Percentiles rank a stretch among this genome's conserved stretches.
These are phyloP conservation scores for Pulicaria dysenterica DNA, from an alignment of 129 eudicot species.

Conservation along the genomic window DNA sequence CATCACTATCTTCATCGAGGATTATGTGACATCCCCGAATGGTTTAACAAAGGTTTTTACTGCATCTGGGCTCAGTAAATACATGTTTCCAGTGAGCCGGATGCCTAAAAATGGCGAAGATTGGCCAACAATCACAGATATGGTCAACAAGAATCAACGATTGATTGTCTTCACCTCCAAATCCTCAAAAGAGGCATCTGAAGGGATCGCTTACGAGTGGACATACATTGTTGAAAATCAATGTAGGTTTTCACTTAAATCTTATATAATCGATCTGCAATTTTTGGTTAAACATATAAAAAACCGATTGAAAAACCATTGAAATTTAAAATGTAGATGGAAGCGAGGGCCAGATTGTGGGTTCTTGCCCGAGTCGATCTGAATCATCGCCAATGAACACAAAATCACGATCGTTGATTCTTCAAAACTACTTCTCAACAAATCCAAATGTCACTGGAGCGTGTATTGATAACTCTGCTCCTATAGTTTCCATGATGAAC, in stretches of 20 bases:
- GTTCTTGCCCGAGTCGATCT: constrained; percentile 79
- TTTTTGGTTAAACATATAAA: neutral
- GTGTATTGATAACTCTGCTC: constrained; percentile 80
- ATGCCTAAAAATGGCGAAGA: constrained; percentile 90
- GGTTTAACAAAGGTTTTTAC: constrained; percentile 78
- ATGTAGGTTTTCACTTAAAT: constrained; percentile 53
- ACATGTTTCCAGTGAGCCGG: constrained; percentile 65
- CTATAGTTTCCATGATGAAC: constrained; percentile 59
- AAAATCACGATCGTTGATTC: constrained; percentile 60
- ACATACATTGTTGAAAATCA: constrained; percentile 85
- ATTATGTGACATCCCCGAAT: constrained; percentile 65
- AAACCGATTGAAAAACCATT: neutral
- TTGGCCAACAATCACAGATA: constrained; percentile 94
- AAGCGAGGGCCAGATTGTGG: constrained; percentile 57
- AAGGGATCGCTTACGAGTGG: constrained; percentile 89
- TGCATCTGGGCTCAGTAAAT: constrained; percentile 70
- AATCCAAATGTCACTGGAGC: constrained; percentile 71
- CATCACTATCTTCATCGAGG: constrained; percentile 84
- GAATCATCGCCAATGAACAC: constrained; percentile 82
- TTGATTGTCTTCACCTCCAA: constrained; percentile 75
- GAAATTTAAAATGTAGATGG: constrained; percentile 64
- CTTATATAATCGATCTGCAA: neutral
- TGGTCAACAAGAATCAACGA: constrained; percentile 79
- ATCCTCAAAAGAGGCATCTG: constrained; percentile 69
- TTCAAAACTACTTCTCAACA: constrained; percentile 69